A percentile compares a stretch with the other conserved stretches of the same genome.
These are phyloP conservation scores for Fusarium sterilihyphosum DNA, from an alignment of 2,329 filamentous ascomycete species.

Conservation along the genomic window DNA sequence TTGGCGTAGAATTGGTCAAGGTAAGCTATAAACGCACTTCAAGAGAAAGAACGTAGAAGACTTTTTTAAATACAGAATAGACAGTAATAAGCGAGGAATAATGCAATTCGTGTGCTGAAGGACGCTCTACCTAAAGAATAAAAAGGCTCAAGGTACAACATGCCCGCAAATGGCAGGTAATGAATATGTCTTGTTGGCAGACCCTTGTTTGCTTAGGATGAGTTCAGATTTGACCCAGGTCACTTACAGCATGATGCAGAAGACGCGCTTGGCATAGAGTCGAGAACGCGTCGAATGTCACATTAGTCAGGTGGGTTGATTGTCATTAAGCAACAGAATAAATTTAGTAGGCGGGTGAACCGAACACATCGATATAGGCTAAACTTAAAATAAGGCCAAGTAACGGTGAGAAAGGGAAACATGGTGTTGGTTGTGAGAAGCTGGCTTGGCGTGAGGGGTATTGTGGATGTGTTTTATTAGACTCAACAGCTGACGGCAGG, in stretches of 20 bases:
- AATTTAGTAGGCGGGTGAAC: background rate
- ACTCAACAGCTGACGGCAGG: background rate
- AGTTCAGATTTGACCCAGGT: background rate
- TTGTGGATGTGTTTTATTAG: background rate
- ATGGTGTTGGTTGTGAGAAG: background rate
- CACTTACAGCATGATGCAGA: background rate
- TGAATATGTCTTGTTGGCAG: background rate
- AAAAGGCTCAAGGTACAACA: background rate
- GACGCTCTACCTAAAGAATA: too few relatives aligned
- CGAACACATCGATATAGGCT: background rate
- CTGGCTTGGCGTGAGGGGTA: background rate
- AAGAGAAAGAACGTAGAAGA: background rate
- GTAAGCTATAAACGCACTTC: too few relatives aligned
- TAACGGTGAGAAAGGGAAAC: background rate
- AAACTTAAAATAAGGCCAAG: background rate
- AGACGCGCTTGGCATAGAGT: background rate
- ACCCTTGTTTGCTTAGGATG: background rate
- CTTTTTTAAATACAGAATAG: background rate
- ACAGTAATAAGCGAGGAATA: too few relatives aligned
- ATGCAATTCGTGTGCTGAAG: too few relatives aligned
- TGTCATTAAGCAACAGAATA: fast-evolving
- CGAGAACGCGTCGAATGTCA: background rate
- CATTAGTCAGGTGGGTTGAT: fast-evolving
- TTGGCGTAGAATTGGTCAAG: background rate
- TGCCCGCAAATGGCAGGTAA: background rate